Evolutionary conservation across 306 rosid genomes (phyloP).

Genomic region (Lathyrus tuberosus): DNA sequence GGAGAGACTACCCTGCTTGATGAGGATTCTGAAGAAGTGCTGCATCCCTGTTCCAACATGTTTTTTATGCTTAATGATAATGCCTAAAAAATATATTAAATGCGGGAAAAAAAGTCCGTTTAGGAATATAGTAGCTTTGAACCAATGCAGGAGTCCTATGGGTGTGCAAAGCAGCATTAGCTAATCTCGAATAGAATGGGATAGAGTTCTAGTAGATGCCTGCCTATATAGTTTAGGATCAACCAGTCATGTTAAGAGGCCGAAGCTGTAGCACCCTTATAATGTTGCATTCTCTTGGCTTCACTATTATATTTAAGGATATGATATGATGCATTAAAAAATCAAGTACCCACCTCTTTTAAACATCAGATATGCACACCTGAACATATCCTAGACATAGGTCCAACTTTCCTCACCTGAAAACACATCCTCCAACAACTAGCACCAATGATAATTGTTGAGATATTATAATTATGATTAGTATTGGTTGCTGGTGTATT

Average conservation of each 20-base stretch:
- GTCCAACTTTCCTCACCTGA: too few species aligned
- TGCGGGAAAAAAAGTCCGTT: not conserved
- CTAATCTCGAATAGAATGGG: constrained; percentile 5
- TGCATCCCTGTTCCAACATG: constrained; percentile 65
- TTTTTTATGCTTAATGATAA: constrained; percentile 32
- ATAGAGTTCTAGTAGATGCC: not conserved
- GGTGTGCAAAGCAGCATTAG: constrained; percentile 18
- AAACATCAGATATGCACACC: not conserved
- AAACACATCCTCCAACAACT: too few species aligned
- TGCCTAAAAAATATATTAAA: constrained; percentile 24
- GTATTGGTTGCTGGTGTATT: too few species aligned
- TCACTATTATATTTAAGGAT: not conserved
- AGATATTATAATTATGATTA: too few species aligned
- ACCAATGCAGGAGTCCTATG: constrained; percentile 1
- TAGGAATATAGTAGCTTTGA: constrained; percentile 14
- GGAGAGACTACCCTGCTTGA: constrained; percentile 71
- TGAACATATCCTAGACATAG: not conserved
- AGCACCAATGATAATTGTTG: too few species aligned
- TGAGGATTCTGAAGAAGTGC: constrained; percentile 84
- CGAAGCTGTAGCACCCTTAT: not conserved
- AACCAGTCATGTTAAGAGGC: constrained; percentile 15
- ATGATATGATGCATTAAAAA: not conserved
- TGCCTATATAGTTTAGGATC: constrained; percentile 21
- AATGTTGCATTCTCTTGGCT: not conserved
- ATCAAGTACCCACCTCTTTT: not conserved